Evolutionary conservation across 2,329 filamentous ascomycete species (phyloP), one percentile per base, ranked within the genome.

Genomic region (Akanthomyces lecanii): DNA sequence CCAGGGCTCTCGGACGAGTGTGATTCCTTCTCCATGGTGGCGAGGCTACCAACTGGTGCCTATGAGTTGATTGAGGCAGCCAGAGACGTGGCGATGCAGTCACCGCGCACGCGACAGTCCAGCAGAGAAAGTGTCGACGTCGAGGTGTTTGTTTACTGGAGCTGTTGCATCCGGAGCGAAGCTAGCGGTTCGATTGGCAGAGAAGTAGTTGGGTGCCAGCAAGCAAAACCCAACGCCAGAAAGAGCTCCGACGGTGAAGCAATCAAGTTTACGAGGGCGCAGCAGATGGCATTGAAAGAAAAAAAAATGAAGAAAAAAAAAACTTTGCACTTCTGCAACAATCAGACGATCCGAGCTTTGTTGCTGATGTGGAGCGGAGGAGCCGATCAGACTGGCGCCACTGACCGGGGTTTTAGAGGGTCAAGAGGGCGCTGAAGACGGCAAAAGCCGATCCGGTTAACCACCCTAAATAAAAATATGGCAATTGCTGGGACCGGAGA

Each of bases 301-400:
- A 11, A 11, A 48, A 5, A 30, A 25, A 33, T n/a, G 3, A 47
- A 6, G 4, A 23, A 5, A 23, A 23, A 23, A 23, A 47, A 47
- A 47, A 23, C 12, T 10, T 14, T 40, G 33, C 33, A 36, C 6
- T 36, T 36, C 33, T 36, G 10, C 33, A 36, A 11, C 33, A 36
- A 40, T 40, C 14, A 10, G 38, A 40, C 38, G 38, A 16, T 40
- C 38, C 38, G 14, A 40, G 38, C 38, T 40, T 16, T 40, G 40
- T 16, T 38, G 56, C 54, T 45, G 23, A 33, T 30, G 44, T 50
- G 56, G 44, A 59, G 44, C 56, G 45, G 56, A 38, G 30, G 8
- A 23, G 56, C 44, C 56, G 56, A 59, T 50, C 44, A 33, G 14
- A 8, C 30, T 23, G 45, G 44, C 56, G 56, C 56, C 56, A 59